phyloP scores from a whole-genome alignment of 352 stramenopile genomes.

The Phytopythium cucurbitacearum region DNA sequence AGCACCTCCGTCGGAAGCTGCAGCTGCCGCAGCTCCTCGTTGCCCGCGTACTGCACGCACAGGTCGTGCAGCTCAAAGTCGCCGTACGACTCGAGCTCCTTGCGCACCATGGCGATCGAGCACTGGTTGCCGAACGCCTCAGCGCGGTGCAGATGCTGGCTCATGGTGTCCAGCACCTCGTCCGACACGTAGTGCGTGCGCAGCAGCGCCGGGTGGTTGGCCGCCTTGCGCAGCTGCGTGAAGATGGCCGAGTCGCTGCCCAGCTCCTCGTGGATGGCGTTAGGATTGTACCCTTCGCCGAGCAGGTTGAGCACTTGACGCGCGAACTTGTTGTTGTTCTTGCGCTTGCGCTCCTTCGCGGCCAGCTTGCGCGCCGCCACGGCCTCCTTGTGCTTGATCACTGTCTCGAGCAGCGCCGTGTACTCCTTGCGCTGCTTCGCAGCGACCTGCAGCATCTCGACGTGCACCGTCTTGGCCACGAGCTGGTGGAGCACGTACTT shows the following conservation, averaged over 20 bases:
- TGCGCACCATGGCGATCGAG: conserved; percentile 77
- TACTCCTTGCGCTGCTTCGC: conserved; percentile 86
- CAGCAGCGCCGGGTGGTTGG: conserved; percentile 96
- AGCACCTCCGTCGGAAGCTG: conserved; percentile 87
- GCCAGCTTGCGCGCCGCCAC: conserved; percentile 34
- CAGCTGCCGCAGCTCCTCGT: conserved; percentile 77
- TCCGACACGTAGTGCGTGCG: conserved; percentile 74
- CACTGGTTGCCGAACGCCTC: conserved; percentile 86
- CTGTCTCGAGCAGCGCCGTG: conserved; percentile 56
- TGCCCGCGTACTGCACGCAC: conserved; percentile 84
- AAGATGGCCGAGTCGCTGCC: conserved; percentile 75
- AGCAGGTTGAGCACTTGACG: conserved; percentile 47
- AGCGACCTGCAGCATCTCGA: conserved; percentile 84
- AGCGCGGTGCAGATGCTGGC: conserved; percentile 64
- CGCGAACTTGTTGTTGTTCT: conserved; percentile 43
- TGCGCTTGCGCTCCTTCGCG: conserved; percentile 53
- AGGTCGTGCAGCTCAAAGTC: conserved; percentile 96
- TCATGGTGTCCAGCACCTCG: conserved; percentile 80
- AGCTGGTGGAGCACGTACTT: conserved; percentile 93
- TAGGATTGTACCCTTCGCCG: conserved; percentile 11
- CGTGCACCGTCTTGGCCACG: conserved; percentile 74
- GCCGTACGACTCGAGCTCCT: conserved; percentile 92
- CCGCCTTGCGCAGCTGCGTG: conserved; percentile 95
- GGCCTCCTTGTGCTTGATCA: conserved; percentile 60
- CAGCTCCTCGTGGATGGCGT: not conserved